Evolutionary conservation across 108 stramenopile species (phyloP).

Genomic region (Epithemia pelagica): DNA sequence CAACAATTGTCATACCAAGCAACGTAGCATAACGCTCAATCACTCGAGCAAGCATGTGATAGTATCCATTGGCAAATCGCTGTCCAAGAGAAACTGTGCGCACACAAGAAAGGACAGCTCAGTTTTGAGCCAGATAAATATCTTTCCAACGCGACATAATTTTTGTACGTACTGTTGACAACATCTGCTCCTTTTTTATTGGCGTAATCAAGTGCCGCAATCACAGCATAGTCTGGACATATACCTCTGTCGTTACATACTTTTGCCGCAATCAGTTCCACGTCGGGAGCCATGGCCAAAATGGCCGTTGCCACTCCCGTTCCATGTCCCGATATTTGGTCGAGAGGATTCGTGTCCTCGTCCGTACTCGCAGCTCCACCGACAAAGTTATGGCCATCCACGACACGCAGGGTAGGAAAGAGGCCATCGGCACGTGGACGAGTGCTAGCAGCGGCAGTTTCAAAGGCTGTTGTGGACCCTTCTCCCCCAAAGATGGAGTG

Average conservation of each 20-base stretch:
- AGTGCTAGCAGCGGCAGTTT: background rate
- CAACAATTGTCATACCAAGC: slow-evolving; percentile 7
- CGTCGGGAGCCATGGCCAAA: slow-evolving; percentile 19
- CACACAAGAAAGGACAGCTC: background rate
- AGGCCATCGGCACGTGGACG: slow-evolving; percentile 7
- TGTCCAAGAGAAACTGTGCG: background rate
- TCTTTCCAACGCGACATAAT: no score
- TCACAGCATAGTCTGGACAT: slow-evolving; percentile 21
- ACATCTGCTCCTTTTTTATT: slow-evolving; percentile 7
- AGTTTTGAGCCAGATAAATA: background rate
- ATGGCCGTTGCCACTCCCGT: slow-evolving; percentile 20
- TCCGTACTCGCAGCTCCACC: background rate
- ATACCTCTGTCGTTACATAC: slow-evolving; percentile 4
- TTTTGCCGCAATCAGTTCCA: slow-evolving; percentile 14
- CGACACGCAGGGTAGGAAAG: slow-evolving; percentile 19
- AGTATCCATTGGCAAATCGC: background rate
- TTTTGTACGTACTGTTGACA: slow-evolving; percentile 7
- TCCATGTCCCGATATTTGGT: slow-evolving; percentile 18
- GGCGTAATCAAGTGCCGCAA: slow-evolving; percentile 17
- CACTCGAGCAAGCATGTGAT: background rate
- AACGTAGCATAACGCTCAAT: background rate
- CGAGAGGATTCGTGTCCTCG: slow-evolving; percentile 22
- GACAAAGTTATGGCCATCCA: slow-evolving; percentile 20
- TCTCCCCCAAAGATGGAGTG: slow-evolving; percentile 18
- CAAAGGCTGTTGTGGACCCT: slow-evolving; percentile 9